Evolutionary conservation across 139 green algal genomes (phyloP), one percentile per base, ranked within the genome.

Genomic region (Coelastrella sp.): DNA sequence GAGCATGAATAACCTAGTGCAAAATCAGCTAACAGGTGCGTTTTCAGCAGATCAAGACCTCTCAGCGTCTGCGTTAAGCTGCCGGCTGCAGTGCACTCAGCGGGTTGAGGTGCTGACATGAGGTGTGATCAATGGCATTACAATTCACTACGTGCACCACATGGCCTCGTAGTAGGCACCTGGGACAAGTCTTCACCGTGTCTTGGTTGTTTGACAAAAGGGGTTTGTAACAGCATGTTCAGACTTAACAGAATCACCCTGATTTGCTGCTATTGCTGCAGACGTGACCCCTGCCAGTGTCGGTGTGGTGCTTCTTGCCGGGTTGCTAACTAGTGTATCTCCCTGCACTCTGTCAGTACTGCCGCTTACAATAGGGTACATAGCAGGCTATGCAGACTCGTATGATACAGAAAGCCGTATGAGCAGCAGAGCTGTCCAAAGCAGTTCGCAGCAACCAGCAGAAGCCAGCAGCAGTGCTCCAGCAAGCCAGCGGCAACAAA

Each of bases 321-420:
- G 98, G 8, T 92, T 99, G 78, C 68, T 97, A 6, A 99, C 98
- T 25, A 98, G 95, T 91, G 88, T 99, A 14, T 99, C 97, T 5
- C 98, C 98, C 3, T 99, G 97, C 92, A 98, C 96, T 0, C 91
- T 98, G 7, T 97, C 92, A 20, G 96, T 98, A 68, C 93, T 98
- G 84, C 97, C 97, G 0, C 92, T 98, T 14, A 99, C 96, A 0
- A 98, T 98, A 59, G 97, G 97, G 4, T 99, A 98, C 93, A 97
- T 99, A 22, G 96, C 95, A 0, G 97, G 96, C 12, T 98, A 97
- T 89, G 91, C 90, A 61, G 63, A 89, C 8, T 8, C 80, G 17
- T 56, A 70, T 22, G 19, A 70, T 72, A 49, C 56, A 75, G 17
- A 24, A 59, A 74, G 76, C 76, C 14, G 65, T 75, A 73, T 22